Base-by-base conservation (phyloP, 441 rosid species). In the Francoa sonchifolia region DNA sequence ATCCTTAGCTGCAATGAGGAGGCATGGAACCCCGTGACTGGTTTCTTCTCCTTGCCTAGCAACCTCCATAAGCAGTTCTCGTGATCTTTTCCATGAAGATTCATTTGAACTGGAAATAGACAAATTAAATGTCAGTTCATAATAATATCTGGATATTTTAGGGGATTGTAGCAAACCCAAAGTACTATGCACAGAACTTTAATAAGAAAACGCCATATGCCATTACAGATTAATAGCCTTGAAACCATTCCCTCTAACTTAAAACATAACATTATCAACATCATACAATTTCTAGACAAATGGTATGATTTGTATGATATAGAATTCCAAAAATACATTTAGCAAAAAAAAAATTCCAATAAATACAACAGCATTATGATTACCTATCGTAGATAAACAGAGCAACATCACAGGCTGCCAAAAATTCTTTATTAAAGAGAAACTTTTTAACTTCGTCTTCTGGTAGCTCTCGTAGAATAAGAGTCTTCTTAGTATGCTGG, bases 1-100 rank as follows among this genome's bases (percentile, higher is more conserved):
- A 63, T 76, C 84, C 59, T 80, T 80, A 2, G 90, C 79, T 1
- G 90, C 82, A 39, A 80, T 60, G 32, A 80, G 74, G 25, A 76
- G 71, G 62, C 85, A 80, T 4, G 90, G 90, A 35, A 61, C 74
- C 43, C 67, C 77, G 34, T 65, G 49, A 32, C 82, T 73, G 16
- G 62, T 74, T 33, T 65, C 53, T 58, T 80, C 85, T 31, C 85
- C 90, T 44, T 50, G 64, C 53, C 72, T 69, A 17, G 82, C 82
- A 39, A 76, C 68, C 55, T 72, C 90, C 60, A 74, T 66, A 41
- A 80, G 68, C 46, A 76, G 57, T 56, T 80, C 82, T 33, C 73
- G 72, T 20, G 90, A 60, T 56, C 59, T 72, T 68, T 67, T 76
- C 85, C 85, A 76, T 8, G 90, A 80, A 58, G 59, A 63, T 34